These are phyloP conservation scores for Penicillium simplicissimum DNA, from an alignment of 495 filamentous ascomycete genomes.

Conservation along the genomic window DNA sequence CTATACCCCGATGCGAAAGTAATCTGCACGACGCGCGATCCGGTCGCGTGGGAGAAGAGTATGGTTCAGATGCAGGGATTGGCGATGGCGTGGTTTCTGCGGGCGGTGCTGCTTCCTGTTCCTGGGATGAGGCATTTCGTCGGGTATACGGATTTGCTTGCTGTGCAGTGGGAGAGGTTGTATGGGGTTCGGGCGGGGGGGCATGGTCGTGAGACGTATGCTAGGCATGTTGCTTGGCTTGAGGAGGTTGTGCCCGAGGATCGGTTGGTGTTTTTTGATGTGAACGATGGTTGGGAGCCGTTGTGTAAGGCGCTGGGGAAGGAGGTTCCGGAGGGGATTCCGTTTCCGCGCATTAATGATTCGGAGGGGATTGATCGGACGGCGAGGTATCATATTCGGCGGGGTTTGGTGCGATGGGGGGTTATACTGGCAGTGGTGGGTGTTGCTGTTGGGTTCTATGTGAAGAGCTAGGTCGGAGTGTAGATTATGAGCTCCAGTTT, in stretches of 20 bases:
- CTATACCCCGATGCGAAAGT: conserved; percentile 20
- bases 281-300: conserved; percentile 52
- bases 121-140: conserved; percentile 19
- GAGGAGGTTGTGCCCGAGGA: conserved; percentile 42
- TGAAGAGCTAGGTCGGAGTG: neutral
- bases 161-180: conserved; percentile 15
- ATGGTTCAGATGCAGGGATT: conserved; percentile 14
- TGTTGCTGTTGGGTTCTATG: neutral
- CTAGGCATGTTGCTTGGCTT: conserved; percentile 33
- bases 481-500: neutral
- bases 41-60: conserved; percentile 13
- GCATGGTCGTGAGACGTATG: conserved; percentile 15
- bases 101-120: conserved; percentile 15
- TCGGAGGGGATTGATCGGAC: conserved; percentile 24
- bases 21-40: conserved; percentile 19
- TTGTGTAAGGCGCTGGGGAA: conserved; percentile 49
- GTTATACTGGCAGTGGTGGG: conserved; percentile 15
- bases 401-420: conserved; percentile 24
- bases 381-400: conserved; percentile 18
- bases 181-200: conserved; percentile 6
- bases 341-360: conserved; percentile 45
- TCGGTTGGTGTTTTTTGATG: conserved; percentile 45
- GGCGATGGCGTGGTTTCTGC: conserved; percentile 18
- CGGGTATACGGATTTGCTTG: conserved; percentile 13
- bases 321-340: conserved; percentile 32